Evolutionary conservation across 139 green algal genomes (phyloP).

Genomic region (Asterochloris sp.): DNA sequence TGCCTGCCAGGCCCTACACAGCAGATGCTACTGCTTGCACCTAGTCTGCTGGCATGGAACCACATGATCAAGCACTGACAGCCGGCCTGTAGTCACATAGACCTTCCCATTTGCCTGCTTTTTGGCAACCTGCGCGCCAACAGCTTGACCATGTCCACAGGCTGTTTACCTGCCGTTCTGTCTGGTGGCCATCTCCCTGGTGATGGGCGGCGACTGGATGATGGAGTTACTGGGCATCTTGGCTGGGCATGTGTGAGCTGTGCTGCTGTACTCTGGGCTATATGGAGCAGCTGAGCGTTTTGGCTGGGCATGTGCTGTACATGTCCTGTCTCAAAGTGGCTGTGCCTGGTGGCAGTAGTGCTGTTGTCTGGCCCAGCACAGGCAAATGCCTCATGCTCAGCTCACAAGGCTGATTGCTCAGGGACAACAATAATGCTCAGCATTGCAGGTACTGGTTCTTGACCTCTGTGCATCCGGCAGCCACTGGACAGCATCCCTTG

Average conservation of each 20-base stretch:
- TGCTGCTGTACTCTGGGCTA: not conserved
- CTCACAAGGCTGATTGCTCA: not conserved
- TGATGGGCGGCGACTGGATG: constrained; percentile 40
- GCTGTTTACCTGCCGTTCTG: constrained; percentile 64
- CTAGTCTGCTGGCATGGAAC: no score
- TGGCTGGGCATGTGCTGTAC: no score
- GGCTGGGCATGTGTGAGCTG: constrained; percentile 46
- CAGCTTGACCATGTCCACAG: constrained; percentile 2
- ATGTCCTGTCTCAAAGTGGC: no score
- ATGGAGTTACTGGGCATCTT: constrained; percentile 48
- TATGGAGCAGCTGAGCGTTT: not conserved
- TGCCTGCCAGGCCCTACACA: no score
- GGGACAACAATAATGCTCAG: not conserved
- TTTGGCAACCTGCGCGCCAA: no score
- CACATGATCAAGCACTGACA: no score
- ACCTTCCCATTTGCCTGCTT: no score
- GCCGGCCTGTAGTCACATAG: no score
- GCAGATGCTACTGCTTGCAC: no score
- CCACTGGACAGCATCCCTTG: constrained; percentile 23
- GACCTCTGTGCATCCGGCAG: constrained; percentile 37
- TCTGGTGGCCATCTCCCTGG: constrained; percentile 42
- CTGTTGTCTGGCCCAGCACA: not conserved
- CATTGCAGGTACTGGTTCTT: constrained; percentile 43
- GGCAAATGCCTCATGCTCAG: not conserved
- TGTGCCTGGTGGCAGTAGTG: no score